phyloP scores from a whole-genome alignment of 306 rosid species.

The Hippophae rhamnoides region DNA sequence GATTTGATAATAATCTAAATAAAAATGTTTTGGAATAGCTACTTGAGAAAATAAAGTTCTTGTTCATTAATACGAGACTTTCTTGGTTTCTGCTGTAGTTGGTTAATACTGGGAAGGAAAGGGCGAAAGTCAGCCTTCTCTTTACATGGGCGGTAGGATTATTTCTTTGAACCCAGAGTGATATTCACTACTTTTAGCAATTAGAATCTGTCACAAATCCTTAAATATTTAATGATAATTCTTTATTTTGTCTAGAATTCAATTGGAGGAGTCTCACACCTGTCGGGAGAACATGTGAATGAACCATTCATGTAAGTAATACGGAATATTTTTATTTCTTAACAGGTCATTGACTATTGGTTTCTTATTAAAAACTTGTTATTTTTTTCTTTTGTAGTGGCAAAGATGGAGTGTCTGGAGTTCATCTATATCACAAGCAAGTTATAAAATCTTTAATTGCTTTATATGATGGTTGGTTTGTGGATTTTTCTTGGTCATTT shows the following conservation, averaged over 20 bases:
- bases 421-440: constrained; percentile 99
- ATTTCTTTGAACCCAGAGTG: constrained; percentile 12
- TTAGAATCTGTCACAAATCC: constrained; percentile 2
- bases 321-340: constrained; percentile 3
- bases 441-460: constrained; percentile 67
- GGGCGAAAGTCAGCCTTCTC: constrained; percentile 97
- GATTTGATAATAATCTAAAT: too few species aligned
- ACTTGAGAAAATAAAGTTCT: too few species aligned
- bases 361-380: constrained; percentile 11
- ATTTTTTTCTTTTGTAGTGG: constrained; percentile 42
- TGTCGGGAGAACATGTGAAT: constrained; percentile 85
- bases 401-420: constrained; percentile 97
- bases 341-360: background rate
- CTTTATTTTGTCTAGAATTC: constrained; percentile 64
- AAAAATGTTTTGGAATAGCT: too few species aligned
- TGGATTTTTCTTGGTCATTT: constrained; percentile 43
- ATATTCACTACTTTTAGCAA: constrained; percentile 8
- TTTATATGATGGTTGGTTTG: constrained; percentile 86
- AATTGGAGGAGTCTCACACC: constrained; percentile 82
- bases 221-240: constrained; percentile 21
- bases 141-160: constrained; percentile 93
- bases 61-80: background rate
- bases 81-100: constrained; percentile 47
- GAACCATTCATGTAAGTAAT: constrained; percentile 76
- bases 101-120: constrained; percentile 91